Evolutionary conservation across 2,329 filamentous ascomycete species (phyloP).

Genomic region (Pseudocercospora musae): DNA sequence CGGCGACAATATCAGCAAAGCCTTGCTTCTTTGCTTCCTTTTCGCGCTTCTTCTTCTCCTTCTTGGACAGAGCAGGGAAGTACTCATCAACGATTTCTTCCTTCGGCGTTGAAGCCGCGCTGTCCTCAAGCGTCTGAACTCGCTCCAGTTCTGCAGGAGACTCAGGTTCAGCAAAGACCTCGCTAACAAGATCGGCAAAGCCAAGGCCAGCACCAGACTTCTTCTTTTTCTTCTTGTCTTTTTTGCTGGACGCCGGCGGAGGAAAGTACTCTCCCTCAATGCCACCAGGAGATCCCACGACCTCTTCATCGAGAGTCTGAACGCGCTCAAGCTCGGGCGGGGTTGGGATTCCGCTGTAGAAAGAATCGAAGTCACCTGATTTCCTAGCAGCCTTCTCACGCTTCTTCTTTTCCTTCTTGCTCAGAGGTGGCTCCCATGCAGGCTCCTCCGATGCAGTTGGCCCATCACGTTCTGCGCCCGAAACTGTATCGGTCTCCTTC

Average conservation of each 20-base stretch:
- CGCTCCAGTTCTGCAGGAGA: slow-evolving; percentile 2
- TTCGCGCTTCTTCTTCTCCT: slow-evolving; percentile 41
- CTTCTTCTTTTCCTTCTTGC: slow-evolving; percentile 42
- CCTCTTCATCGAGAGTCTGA: slow-evolving; percentile 13
- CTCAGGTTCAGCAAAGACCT: slow-evolving; percentile 4
- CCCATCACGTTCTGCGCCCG: slow-evolving; percentile 3
- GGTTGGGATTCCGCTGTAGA: slow-evolving; percentile 6
- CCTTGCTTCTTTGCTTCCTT: slow-evolving; percentile 40
- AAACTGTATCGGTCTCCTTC: neutral
- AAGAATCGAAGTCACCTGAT: slow-evolving; percentile 5
- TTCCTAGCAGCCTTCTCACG: slow-evolving; percentile 42
- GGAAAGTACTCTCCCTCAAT: slow-evolving; percentile 8
- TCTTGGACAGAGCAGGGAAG: slow-evolving; percentile 35
- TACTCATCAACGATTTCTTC: slow-evolving; percentile 17
- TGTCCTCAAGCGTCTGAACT: neutral
- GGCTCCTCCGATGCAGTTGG: slow-evolving; percentile 18
- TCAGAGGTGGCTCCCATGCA: slow-evolving; percentile 35
- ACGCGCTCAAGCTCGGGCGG: slow-evolving; percentile 1
- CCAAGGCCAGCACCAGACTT: neutral
- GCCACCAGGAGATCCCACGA: slow-evolving; percentile 3
- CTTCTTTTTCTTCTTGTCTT: slow-evolving; percentile 45
- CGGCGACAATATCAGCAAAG: slow-evolving; percentile 9
- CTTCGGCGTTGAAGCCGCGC: neutral
- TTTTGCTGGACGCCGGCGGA: slow-evolving; percentile 44
- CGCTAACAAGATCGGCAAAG: neutral